Base-by-base conservation (phyloP, 2,329 filamentous ascomycete species). In the Zasmidium cellare region DNA sequence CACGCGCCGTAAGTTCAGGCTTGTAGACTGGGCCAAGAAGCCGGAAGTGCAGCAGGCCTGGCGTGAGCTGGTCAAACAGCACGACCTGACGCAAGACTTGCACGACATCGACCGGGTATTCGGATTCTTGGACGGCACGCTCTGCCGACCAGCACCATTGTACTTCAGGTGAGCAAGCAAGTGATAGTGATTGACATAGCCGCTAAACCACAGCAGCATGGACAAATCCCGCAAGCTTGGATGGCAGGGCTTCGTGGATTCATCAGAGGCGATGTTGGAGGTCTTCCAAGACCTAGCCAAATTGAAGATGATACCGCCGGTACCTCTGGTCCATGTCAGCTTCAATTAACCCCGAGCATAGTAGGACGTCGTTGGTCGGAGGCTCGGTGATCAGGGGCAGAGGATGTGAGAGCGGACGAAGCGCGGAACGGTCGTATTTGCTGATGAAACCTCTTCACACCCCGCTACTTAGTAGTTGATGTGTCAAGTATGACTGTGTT, bases 31-130 rank as follows among this genome's bases (percentile, higher is more conserved):
- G 81, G 77, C 80, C 1, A 73, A 76, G 61, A 67, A 72, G 48
- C 67, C 72, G 0, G 75, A 78, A 16, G 78, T 82, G 2, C 69
- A 75, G 57, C 62, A 74, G n/a, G 76, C 77, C 5, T 83, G 80
- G 80, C 68, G 66, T 24, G 74, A 77, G 57, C 61, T 83, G 6
- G 72, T 74, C 5, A 61, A 71, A 38, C 67, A 75, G 61, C 65
- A 82, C 56, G 66, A 69, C 3, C 65, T 83, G 20, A 65, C 69
- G 3, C 63, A 74, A 53, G 62, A 67, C 48, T 45, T 69, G 22
- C 69, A 70, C 45, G 76, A 80, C 50, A 65, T 79, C n/a, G 77
- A 79, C 46, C 72, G 79, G 2, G 74, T 81, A 20, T 81, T 82
- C 58, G 73, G 73, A 1, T 80, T 83, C 58, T 67, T 77, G 14